Percentiles rank a stretch among this genome's conserved stretches.
phyloP scores from a whole-genome alignment of 2,329 filamentous ascomycete genomes.

The Sordariomycetes sp. region DNA sequence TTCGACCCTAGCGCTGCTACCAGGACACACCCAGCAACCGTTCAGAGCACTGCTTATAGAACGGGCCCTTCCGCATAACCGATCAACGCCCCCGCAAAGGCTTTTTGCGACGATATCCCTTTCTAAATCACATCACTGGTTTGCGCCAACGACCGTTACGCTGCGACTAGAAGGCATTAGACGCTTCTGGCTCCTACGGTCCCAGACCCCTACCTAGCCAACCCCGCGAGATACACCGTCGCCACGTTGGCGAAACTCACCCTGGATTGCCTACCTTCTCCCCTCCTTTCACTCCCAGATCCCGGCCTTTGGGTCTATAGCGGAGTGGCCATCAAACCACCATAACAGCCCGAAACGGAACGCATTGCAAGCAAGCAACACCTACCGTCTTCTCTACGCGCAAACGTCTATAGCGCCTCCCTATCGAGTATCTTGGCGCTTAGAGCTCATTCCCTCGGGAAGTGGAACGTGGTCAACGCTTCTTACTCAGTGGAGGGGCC shows the following conservation, averaged over 20 bases:
- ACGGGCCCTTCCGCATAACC: background rate
- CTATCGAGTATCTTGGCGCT: background rate
- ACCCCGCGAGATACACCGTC: background rate
- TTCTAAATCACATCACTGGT: background rate
- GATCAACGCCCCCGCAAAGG: background rate
- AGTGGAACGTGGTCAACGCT: background rate
- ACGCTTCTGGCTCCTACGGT: background rate
- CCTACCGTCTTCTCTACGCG: background rate
- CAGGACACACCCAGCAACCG: too few relatives aligned
- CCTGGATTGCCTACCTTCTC: constrained; percentile 9
- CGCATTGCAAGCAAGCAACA: background rate
- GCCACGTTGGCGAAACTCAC: constrained; percentile 23
- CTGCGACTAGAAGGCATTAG: background rate
- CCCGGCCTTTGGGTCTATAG: constrained; percentile 88
- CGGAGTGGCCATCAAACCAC: constrained; percentile 94
- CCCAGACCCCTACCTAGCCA: background rate
- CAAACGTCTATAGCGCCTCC: background rate
- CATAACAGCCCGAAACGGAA: constrained; percentile 48
- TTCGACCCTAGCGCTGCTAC: too few relatives aligned
- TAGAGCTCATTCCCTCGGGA: background rate
- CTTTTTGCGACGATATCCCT: background rate
- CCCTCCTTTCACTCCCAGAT: constrained; percentile 62
- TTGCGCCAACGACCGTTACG: background rate
- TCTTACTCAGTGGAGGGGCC: background rate
- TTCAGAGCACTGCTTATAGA: background rate